These are phyloP conservation scores for Colletotrichum sp. DNA, from an alignment of 2,329 filamentous ascomycete genomes.

Conservation along the genomic window DNA sequence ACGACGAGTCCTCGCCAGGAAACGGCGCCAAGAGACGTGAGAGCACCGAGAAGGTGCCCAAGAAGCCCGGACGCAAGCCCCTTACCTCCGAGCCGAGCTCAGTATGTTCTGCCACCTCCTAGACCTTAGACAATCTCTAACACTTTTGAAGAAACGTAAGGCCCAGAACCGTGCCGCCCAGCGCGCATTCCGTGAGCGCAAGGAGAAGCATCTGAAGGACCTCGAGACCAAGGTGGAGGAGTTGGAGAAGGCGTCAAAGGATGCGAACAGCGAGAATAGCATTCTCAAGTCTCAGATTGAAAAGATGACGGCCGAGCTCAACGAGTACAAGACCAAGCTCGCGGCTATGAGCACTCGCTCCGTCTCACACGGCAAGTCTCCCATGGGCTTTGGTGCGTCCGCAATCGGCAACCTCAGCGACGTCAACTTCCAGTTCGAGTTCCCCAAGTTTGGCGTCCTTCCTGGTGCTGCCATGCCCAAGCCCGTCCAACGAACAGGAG, in stretches of 20 bases:
- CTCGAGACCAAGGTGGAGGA: conserved; percentile 80
- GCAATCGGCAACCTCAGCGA: conserved; percentile 68
- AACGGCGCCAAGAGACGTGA: conserved; percentile 74
- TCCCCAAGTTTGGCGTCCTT: conserved; percentile 88
- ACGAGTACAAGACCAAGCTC: conserved; percentile 88
- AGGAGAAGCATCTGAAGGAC: conserved; percentile 89
- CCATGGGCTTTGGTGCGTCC: conserved; percentile 53
- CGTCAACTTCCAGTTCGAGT: conserved; percentile 93
- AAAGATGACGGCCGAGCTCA: conserved; percentile 81
- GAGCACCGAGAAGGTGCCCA: conserved; percentile 82
- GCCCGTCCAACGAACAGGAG: not conserved
- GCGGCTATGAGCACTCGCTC: conserved; percentile 56
- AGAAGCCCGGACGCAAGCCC: conserved; percentile 97
- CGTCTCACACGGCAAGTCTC: conserved; percentile 29
- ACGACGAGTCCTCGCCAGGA: conserved; percentile 59
- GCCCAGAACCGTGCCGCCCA: conserved; percentile 94
- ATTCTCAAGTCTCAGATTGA: conserved; percentile 87
- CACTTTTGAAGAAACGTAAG: conserved; percentile 77
- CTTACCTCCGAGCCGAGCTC: conserved; percentile 94
- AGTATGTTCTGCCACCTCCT: conserved; percentile 59
- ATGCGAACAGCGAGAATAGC: conserved; percentile 84
- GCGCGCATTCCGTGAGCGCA: conserved; percentile 90
- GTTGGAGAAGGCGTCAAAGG: conserved; percentile 82
- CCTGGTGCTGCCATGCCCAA: conserved; percentile 47
- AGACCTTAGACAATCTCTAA: not conserved